Conservation (phyloP, 495 filamentous ascomycete species). For the Astrothelium subdiscretum region DNA sequence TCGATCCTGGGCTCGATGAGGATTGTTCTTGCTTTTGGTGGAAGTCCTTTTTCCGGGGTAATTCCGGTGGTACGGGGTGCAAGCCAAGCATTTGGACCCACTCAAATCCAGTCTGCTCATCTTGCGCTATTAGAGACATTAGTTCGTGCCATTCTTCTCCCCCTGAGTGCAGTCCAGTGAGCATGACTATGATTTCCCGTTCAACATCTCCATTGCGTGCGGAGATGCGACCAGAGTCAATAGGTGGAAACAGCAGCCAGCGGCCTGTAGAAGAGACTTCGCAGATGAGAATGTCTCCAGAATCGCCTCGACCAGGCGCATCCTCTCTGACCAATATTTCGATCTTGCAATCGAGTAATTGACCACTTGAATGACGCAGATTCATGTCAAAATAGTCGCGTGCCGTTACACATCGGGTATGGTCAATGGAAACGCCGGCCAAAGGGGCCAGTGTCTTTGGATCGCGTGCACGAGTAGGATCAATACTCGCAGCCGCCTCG, state of each 20-base stretch:
- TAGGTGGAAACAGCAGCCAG: slow-evolving; percentile 88
- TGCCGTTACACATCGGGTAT: slow-evolving; percentile 62
- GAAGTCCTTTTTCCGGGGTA: slow-evolving; percentile 23
- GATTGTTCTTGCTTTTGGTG: slow-evolving; percentile 11
- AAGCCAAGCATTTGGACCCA: slow-evolving; percentile 79
- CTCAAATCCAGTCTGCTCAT: slow-evolving; percentile 65
- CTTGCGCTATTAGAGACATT: slow-evolving; percentile 55
- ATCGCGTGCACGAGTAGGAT: slow-evolving; percentile 67
- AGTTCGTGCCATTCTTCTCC: slow-evolving; percentile 71
- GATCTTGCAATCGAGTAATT: slow-evolving; percentile 77
- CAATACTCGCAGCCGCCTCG: slow-evolving; percentile 74
- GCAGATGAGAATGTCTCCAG: slow-evolving; percentile 79
- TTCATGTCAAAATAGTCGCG: slow-evolving; percentile 83
- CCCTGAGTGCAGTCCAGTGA: slow-evolving; percentile 48
- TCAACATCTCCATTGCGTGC: slow-evolving; percentile 63
- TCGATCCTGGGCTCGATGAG: slow-evolving; percentile 14
- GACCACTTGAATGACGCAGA: slow-evolving; percentile 78
- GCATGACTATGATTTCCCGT: slow-evolving; percentile 70
- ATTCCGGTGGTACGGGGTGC: slow-evolving; percentile 59
- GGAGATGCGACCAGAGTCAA: slow-evolving; percentile 56
- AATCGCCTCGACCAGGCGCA: slow-evolving; percentile 38
- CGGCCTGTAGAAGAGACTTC: slow-evolving; percentile 63
- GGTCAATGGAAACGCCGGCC: slow-evolving; percentile 58
- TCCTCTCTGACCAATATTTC: slow-evolving; percentile 81
- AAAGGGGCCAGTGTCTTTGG: slow-evolving; percentile 60